Evolutionary conservation across 495 filamentous ascomycete genomes (phyloP).

Genomic region (Lophiostoma macrostomum): DNA sequence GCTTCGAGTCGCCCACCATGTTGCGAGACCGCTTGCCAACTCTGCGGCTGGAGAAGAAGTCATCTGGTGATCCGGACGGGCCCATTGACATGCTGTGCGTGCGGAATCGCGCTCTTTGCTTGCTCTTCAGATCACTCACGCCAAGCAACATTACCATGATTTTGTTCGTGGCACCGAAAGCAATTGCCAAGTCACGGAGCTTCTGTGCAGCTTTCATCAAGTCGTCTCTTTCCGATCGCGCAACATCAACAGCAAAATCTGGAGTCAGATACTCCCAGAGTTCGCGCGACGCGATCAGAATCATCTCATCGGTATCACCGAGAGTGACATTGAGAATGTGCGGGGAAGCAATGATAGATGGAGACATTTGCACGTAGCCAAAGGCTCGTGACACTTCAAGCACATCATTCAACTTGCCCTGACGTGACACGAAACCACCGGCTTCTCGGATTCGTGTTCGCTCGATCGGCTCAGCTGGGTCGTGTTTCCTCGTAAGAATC

Average conservation of each 20-base stretch:
- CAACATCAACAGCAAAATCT: conserved; percentile 87
- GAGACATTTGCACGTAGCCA: conserved; percentile 89
- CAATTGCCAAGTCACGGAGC: conserved; percentile 89
- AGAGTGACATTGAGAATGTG: conserved; percentile 74
- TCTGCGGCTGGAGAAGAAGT: conserved; percentile 55
- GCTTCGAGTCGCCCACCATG: conserved; percentile 70
- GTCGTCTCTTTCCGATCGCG: conserved; percentile 76
- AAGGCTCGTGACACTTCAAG: conserved; percentile 92
- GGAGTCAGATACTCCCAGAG: conserved; percentile 91
- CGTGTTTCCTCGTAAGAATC: conserved; percentile 84
- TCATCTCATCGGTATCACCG: conserved; percentile 87
- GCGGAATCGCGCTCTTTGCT: conserved; percentile 67
- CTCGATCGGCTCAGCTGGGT: conserved; percentile 79
- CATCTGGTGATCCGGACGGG: conserved; percentile 68
- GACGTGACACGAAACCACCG: conserved; percentile 90
- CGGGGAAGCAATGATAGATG: conserved; percentile 87
- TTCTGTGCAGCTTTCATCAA: conserved; percentile 97
- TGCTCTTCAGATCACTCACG: conserved; percentile 81
- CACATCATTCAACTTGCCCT: conserved; percentile 87
- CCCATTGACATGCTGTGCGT: conserved; percentile 77
- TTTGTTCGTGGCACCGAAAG: conserved; percentile 87
- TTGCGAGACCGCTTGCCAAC: conserved; percentile 66
- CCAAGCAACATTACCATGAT: conserved; percentile 99
- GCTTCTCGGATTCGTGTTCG: conserved; percentile 88
- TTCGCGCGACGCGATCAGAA: conserved; percentile 86